phyloP scores from a whole-genome alignment of 768 basidiomycete species.

The Serendipita indica region DNA sequence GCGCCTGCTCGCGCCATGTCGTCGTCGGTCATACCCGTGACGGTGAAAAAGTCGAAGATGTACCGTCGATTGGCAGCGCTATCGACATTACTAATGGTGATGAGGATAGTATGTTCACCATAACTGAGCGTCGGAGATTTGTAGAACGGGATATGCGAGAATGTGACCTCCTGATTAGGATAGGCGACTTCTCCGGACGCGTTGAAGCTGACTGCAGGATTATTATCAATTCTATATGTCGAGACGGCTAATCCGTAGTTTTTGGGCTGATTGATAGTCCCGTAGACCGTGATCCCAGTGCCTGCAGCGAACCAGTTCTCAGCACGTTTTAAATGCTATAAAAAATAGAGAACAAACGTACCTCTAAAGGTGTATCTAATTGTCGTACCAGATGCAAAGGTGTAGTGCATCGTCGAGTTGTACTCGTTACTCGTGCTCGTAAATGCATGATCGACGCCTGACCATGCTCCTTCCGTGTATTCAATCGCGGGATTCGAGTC shows the following conservation, averaged over 20 bases:
- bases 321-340: too few species aligned
- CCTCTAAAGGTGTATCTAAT: not conserved
- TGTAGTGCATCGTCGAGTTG: not conserved
- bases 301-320: too few species aligned
- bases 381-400: not conserved
- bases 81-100: not conserved
- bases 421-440: not conserved
- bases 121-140: not conserved
- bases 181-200: not conserved
- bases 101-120: not conserved
- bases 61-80: not conserved
- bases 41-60: not conserved
- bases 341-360: too few species aligned
- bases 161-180: not conserved
- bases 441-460: too few species aligned
- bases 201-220: not conserved
- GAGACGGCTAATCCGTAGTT: not conserved
- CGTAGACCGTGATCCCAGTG: not conserved
- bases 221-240: not conserved
- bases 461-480: not conserved
- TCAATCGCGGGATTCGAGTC: not conserved
- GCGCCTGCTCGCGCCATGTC: not conserved
- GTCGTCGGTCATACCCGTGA: not conserved
- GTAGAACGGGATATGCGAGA: conserved; percentile 2
- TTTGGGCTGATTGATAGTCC: not conserved